Percentiles rank a stretch among this genome's conserved stretches.
phyloP scores from a whole-genome alignment of 805 yeast genomes.

The Ogataea philodendri region DNA sequence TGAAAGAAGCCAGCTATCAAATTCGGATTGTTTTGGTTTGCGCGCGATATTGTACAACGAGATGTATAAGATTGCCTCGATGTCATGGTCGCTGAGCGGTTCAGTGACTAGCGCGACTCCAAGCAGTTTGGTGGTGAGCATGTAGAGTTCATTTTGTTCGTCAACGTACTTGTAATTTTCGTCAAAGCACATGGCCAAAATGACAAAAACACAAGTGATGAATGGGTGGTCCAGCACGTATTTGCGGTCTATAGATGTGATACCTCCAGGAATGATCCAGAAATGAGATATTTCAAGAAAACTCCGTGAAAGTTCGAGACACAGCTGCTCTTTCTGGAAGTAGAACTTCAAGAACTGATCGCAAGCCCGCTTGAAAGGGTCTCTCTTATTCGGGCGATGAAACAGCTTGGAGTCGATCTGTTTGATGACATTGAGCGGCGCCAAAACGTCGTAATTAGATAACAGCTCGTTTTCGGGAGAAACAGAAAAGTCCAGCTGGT shows the following conservation, averaged over 20 bases:
- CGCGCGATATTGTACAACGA: slow-evolving; percentile 53
- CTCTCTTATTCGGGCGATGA: slow-evolving; percentile 24
- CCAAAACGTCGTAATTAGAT: slow-evolving; percentile 21
- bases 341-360: slow-evolving; percentile 48
- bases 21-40: slow-evolving; percentile 50
- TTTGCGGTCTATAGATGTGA: slow-evolving; percentile 43
- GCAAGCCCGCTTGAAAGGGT: slow-evolving; percentile 36
- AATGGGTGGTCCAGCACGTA: slow-evolving; percentile 53
- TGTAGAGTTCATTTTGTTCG: slow-evolving; percentile 46
- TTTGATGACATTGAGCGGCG: slow-evolving; percentile 33
- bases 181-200: slow-evolving; percentile 55
- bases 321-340: slow-evolving; percentile 40
- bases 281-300: slow-evolving; percentile 54
- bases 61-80: slow-evolving; percentile 57
- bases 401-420: slow-evolving; percentile 32
- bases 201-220: slow-evolving; percentile 51
- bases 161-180: slow-evolving; percentile 48
- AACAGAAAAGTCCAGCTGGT: slow-evolving; percentile 15
- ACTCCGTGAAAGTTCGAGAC: slow-evolving; percentile 44
- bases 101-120: slow-evolving; percentile 49
- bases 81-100: slow-evolving; percentile 57
- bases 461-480: slow-evolving; percentile 15
- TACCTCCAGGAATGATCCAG: slow-evolving; percentile 63
- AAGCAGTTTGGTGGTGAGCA: slow-evolving; percentile 47
- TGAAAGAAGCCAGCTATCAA: slow-evolving; percentile 53